Conservation (phyloP, 176 grass and related monocot species). For the Cenchrus americanus region DNA sequence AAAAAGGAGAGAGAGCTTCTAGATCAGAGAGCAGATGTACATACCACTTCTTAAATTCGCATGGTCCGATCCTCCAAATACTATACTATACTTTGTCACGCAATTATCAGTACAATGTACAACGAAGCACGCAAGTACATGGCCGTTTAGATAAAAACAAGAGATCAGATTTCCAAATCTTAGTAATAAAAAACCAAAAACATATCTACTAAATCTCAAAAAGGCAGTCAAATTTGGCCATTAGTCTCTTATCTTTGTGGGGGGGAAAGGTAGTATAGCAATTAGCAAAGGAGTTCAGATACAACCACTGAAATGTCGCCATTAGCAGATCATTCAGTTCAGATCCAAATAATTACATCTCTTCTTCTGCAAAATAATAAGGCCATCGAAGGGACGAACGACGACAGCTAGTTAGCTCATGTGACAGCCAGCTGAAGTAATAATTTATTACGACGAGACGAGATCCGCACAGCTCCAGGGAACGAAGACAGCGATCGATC, state of each 20-base stretch:
- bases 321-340: not conserved
- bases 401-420: constrained; percentile 11
- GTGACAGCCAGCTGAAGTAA: not conserved
- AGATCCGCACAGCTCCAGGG: not conserved
- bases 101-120: not conserved
- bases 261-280: not conserved
- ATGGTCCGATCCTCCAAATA: not conserved
- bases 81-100: not conserved
- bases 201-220: not conserved
- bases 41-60: not conserved
- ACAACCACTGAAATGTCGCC: not conserved
- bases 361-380: not conserved
- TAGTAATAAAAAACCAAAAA: not conserved
- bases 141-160: not conserved
- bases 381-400: not conserved
- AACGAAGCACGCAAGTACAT: not conserved
- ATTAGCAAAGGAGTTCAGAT: not conserved
- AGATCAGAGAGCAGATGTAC: not conserved
- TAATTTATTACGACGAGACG: constrained; percentile 10
- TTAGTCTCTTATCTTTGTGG: not conserved
- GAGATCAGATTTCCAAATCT: constrained; percentile 4
- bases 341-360: not conserved
- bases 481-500: constrained; percentile 16
- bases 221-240: constrained; percentile 38
- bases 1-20: not conserved